A percentile compares a stretch with the other conserved stretches of the same genome.
Conservation (phyloP, 805 yeast species). For the Candida michaelii region DNA sequence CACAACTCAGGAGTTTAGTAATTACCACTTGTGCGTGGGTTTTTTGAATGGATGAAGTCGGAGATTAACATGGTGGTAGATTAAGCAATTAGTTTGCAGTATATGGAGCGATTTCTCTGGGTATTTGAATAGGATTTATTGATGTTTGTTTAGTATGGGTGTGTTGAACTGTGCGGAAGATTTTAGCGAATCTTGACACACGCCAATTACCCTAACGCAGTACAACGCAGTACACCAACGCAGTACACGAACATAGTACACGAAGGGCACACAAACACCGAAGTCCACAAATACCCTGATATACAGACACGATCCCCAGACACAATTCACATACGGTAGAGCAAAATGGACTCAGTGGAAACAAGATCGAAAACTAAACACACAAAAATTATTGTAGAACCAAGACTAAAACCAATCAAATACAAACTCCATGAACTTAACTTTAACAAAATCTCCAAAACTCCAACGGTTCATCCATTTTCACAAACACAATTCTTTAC, state of each 20-base stretch:
- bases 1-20: neutral
- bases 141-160: too few species aligned
- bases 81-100: too few species aligned
- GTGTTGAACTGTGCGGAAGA: too few species aligned
- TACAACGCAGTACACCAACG: too few species aligned
- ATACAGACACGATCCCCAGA: neutral
- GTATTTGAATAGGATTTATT: too few species aligned
- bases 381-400: constrained; percentile 16
- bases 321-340: neutral
- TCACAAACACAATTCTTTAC: constrained; percentile 20
- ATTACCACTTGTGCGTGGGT: neutral
- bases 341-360: constrained; percentile 5
- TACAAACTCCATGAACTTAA: constrained; percentile 8
- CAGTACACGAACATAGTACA: too few species aligned
- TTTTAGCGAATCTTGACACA: too few species aligned
- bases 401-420: constrained; percentile 14
- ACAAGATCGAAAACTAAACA: constrained; percentile 23
- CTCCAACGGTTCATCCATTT: neutral
- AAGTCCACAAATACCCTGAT: neutral
- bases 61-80: too few species aligned
- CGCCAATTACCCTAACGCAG: too few species aligned
- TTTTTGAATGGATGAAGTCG: too few species aligned
- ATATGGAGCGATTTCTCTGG: too few species aligned
- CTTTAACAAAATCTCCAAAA: constrained; percentile 7
- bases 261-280: too few species aligned